Conservation (phyloP, 495 filamentous ascomycete genomes). For the Geoglossum glabrum region DNA sequence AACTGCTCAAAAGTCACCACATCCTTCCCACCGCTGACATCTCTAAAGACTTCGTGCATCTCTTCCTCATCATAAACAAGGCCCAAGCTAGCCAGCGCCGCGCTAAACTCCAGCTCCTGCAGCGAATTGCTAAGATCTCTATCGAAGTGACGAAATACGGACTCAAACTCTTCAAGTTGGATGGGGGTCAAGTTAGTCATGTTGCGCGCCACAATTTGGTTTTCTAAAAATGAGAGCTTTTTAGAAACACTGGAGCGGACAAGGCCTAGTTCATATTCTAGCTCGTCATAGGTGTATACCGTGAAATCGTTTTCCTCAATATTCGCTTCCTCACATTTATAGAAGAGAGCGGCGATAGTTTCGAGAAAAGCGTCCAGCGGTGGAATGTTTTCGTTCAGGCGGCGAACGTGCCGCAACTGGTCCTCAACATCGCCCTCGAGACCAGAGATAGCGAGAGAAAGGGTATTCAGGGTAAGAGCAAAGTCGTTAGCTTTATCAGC, state of each 20-base stretch:
- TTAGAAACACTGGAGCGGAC: conserved; percentile 82
- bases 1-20: conserved; percentile 95
- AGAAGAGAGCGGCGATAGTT: conserved; percentile 60
- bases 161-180: conserved; percentile 94
- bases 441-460: conserved; percentile 80
- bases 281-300: conserved; percentile 89
- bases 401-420: conserved; percentile 66
- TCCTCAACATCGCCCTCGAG: conserved; percentile 92
- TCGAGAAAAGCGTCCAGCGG: conserved; percentile 76
- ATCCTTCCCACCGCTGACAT: conserved; percentile 50
- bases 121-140: conserved; percentile 78
- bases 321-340: conserved; percentile 85
- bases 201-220: conserved; percentile 87
- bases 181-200: conserved; percentile 99
- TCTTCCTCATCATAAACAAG: conserved; percentile 88
- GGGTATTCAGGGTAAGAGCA: conserved; percentile 77
- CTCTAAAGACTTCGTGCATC: conserved; percentile 80
- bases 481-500: conserved; percentile 97
- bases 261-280: conserved; percentile 79
- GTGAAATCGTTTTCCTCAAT: conserved; percentile 99
- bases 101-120: conserved; percentile 88
- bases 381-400: conserved; percentile 57
- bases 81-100: conserved; percentile 78
- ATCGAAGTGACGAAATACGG: conserved; percentile 93
- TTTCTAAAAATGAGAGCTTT: conserved; percentile 90